Evolutionary conservation across 2,329 filamentous ascomycete species (phyloP).

Genomic region (Fusarium sp.): DNA sequence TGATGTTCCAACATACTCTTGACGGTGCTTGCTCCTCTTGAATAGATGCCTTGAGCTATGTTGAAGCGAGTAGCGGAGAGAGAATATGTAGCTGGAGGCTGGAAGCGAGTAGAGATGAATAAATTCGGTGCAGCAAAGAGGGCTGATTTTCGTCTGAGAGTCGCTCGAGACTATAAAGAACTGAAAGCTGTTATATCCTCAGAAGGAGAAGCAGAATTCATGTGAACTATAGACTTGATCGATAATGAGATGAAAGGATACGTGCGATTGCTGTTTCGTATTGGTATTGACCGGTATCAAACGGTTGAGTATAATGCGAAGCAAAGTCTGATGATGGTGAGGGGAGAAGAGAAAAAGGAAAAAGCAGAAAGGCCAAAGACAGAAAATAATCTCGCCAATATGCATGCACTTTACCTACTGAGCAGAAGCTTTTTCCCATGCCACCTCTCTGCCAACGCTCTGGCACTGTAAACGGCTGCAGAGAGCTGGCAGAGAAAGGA

Average conservation of each 20-base stretch:
- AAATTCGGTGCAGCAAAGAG: not conserved
- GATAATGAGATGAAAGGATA: conserved; percentile 1
- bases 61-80: conserved; percentile 1
- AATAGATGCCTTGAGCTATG: conserved; percentile 3
- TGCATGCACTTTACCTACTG: not conserved
- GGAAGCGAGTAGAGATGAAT: not conserved
- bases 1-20: conserved; percentile 15
- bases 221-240: not conserved
- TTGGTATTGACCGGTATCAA: conserved; percentile 13
- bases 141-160: not conserved
- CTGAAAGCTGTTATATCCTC: not conserved
- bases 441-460: not conserved
- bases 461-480: conserved; percentile 6
- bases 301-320: conserved; percentile 3
- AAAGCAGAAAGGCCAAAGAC: not conserved
- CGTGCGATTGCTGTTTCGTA: not conserved
- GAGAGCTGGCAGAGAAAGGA: not conserved
- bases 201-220: not conserved
- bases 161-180: not conserved
- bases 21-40: not conserved
- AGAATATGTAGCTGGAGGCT: not conserved
- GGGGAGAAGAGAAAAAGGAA: not conserved
- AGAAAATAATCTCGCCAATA: not conserved
- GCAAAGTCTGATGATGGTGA: conserved; percentile 21
- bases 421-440: not conserved